Conservation (phyloP, 2,329 filamentous ascomycete species). For the Myriosclerotinia duriaeana region DNA sequence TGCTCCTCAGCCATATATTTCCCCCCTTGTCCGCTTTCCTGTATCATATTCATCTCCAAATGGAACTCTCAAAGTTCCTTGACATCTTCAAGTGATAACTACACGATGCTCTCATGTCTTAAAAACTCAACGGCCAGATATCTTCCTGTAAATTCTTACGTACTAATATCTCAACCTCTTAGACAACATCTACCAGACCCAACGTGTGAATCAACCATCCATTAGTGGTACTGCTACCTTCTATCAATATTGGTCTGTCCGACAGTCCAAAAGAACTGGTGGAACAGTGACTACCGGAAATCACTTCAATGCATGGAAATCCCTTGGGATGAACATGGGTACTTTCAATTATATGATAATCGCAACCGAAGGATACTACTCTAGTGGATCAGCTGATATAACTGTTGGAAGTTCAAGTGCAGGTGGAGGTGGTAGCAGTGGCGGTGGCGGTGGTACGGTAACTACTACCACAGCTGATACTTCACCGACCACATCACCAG, state of each 20-base stretch:
- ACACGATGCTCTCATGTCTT: background rate
- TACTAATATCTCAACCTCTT: background rate
- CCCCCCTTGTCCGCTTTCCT: too few species aligned
- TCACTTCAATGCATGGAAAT: constrained; percentile 55
- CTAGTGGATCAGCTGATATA: constrained; percentile 26
- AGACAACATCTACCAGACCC: constrained; percentile 44
- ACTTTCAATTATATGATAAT: constrained; percentile 52
- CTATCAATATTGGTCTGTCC: constrained; percentile 55
- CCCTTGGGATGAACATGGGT: constrained; percentile 50
- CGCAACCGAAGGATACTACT: constrained; percentile 30
- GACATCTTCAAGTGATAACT: background rate
- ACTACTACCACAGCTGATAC: background rate
- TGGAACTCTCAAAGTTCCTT: too few species aligned
- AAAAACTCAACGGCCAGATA: too few species aligned
- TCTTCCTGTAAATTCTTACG: too few species aligned
- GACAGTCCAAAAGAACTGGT: constrained; percentile 49
- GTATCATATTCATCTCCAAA: too few species aligned
- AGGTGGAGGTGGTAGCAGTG: background rate
- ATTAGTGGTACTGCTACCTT: constrained; percentile 53
- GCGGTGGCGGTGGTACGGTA: background rate
- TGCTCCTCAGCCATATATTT: too few species aligned
- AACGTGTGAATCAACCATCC: constrained; percentile 43
- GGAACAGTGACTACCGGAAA: constrained; percentile 51
- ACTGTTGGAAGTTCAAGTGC: constrained; percentile 21
- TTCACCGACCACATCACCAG: constrained; percentile 1